A percentile compares a stretch with the other conserved stretches of the same genome.
Conservation (phyloP, 2,329 filamentous ascomycete species). For the Ceratocystis cubensis region DNA sequence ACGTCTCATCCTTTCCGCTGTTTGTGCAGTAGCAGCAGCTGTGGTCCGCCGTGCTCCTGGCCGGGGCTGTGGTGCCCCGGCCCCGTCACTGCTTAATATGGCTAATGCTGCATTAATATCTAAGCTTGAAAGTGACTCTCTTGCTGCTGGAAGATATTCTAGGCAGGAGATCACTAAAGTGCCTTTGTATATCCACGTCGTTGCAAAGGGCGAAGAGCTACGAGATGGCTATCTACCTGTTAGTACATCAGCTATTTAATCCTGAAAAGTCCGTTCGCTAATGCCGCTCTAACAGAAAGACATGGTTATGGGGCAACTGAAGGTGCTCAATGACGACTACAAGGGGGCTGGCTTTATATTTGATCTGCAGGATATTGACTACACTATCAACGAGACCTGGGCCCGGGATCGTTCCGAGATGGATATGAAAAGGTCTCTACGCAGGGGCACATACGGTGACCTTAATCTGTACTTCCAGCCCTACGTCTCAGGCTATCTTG, state of each 20-base stretch:
- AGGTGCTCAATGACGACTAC: constrained; percentile 35
- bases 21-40: constrained; percentile 14
- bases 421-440: constrained; percentile 36
- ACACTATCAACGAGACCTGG: constrained; percentile 38
- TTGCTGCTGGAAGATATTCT: constrained; percentile 21
- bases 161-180: constrained; percentile 26
- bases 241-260: constrained; percentile 20
- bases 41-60: constrained; percentile 17
- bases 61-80: constrained; percentile 23
- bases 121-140: constrained; percentile 21
- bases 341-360: constrained; percentile 35
- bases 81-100: constrained; percentile 22
- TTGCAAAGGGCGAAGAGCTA: constrained; percentile 26
- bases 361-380: constrained; percentile 32
- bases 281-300: constrained; percentile 26
- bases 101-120: constrained; percentile 22
- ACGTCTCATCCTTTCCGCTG: constrained; percentile 14
- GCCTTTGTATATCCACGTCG: constrained; percentile 31
- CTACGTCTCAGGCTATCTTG: constrained; percentile 30
- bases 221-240: constrained; percentile 30
- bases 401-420: constrained; percentile 31
- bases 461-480: constrained; percentile 31
- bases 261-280: neutral
- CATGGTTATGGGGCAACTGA: constrained; percentile 32
- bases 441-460: constrained; percentile 34